These are phyloP conservation scores for Alternaria ethzedia DNA, from an alignment of 2,329 filamentous ascomycete genomes.

Conservation along the genomic window DNA sequence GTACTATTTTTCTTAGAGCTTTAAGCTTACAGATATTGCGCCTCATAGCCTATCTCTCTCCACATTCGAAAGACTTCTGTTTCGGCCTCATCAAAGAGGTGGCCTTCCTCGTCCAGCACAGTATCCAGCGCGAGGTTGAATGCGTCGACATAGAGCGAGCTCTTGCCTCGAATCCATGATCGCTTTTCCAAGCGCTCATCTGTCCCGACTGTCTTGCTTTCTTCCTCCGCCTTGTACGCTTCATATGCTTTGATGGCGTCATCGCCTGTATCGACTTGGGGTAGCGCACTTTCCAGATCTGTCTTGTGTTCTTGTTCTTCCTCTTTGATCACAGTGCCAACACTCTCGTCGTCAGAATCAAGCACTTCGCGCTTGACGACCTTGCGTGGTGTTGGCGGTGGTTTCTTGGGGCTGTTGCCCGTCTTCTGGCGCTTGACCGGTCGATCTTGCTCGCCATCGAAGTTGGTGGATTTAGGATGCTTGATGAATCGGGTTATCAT, in stretches of 20 bases:
- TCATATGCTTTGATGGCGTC: slow-evolving; percentile 84
- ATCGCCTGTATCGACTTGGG: slow-evolving; percentile 67
- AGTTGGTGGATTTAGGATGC: slow-evolving; percentile 55
- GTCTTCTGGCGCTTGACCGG: slow-evolving; percentile 53
- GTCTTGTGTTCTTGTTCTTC: slow-evolving; percentile 57
- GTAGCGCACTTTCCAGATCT: slow-evolving; percentile 74
- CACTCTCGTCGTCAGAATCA: slow-evolving; percentile 50
- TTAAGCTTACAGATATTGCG: slow-evolving; percentile 79
- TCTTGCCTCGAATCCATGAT: slow-evolving; percentile 76
- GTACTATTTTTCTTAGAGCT: neutral
- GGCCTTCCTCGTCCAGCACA: slow-evolving; percentile 85
- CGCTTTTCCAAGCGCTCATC: slow-evolving; percentile 62
- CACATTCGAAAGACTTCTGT: slow-evolving; percentile 77
- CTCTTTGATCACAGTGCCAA: slow-evolving; percentile 40
- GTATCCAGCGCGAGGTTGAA: slow-evolving; percentile 93
- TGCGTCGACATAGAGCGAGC: slow-evolving; percentile 94
- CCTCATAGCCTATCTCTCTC: slow-evolving; percentile 76
- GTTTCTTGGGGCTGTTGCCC: slow-evolving; percentile 25
- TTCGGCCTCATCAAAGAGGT: slow-evolving; percentile 85
- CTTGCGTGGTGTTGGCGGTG: slow-evolving; percentile 30
- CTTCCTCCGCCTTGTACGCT: slow-evolving; percentile 65
- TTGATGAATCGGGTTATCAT: slow-evolving; percentile 55
- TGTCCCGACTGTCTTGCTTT: slow-evolving; percentile 45
- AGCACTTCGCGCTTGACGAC: slow-evolving; percentile 41
- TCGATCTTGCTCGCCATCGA: slow-evolving; percentile 48